Evolutionary conservation across 75 land plant genomes (phyloP).

Genomic region (Gnetum montanum): DNA sequence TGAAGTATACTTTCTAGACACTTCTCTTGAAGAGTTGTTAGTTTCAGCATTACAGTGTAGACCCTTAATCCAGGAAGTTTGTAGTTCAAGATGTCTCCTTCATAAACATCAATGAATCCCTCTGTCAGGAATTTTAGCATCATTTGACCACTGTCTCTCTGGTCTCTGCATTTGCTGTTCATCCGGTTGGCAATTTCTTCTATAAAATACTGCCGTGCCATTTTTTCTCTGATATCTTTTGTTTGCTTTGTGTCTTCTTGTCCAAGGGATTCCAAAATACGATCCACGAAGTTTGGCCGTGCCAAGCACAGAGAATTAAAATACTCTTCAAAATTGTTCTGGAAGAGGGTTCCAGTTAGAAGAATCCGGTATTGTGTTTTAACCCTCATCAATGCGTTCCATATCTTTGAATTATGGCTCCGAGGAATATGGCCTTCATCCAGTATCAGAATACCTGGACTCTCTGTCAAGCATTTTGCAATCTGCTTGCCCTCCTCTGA

Average conservation of each 20-base stretch:
- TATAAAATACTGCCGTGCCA: constrained; percentile 51
- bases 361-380: constrained; percentile 58
- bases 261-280: constrained; percentile 11
- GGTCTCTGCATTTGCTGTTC: constrained; percentile 25
- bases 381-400: constrained; percentile 63
- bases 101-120: constrained; percentile 63
- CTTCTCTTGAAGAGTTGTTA: constrained; percentile 49
- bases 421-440: constrained; percentile 89
- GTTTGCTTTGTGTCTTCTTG: constrained; percentile 10
- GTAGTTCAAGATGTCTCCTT: constrained; percentile 28
- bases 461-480: constrained; percentile 27
- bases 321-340: constrained; percentile 86
- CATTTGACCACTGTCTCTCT: constrained; percentile 26
- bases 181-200: constrained; percentile 45
- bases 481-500: constrained; percentile 19
- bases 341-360: constrained; percentile 89
- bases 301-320: constrained; percentile 78
- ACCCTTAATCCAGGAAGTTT: constrained; percentile 74
- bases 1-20: constrained; percentile 11
- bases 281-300: constrained; percentile 60
- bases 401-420: constrained; percentile 56
- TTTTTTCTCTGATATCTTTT: constrained; percentile 25
- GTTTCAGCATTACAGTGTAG: constrained; percentile 48
- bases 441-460: constrained; percentile 54
- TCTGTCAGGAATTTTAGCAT: constrained; percentile 44